A percentile compares a stretch with the other conserved stretches of the same genome.
phyloP scores from a whole-genome alignment of 2,329 filamentous ascomycete genomes.

The Huntiella savannae region DNA sequence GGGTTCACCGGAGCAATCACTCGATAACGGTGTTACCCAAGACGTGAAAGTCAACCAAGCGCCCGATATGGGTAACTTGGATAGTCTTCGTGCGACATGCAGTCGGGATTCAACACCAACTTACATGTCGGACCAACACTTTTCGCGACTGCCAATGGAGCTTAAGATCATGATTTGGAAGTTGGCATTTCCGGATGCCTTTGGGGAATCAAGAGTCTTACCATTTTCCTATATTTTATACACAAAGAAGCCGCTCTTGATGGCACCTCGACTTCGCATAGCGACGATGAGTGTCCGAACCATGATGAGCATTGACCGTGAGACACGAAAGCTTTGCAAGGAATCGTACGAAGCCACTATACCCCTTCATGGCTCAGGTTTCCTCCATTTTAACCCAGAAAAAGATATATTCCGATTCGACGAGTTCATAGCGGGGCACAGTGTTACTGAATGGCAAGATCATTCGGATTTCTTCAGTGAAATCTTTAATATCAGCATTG shows the following conservation, averaged over 20 bases:
- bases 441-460: background rate
- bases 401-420: slow-evolving; percentile 3
- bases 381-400: slow-evolving; percentile 3
- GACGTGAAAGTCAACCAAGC: background rate
- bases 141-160: slow-evolving; percentile 1
- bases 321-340: slow-evolving; percentile 3
- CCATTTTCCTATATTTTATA: background rate
- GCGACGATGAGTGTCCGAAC: slow-evolving; percentile 2
- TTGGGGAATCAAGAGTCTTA: slow-evolving; percentile 1
- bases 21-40: background rate
- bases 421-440: background rate
- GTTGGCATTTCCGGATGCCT: slow-evolving; percentile 5
- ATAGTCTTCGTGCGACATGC: slow-evolving; percentile 2
- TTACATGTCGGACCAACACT: background rate
- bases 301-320: slow-evolving; percentile 8
- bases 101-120: background rate
- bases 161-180: slow-evolving; percentile 3
- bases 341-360: slow-evolving; percentile 2
- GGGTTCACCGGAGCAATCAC: background rate
- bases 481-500: slow-evolving; percentile 8
- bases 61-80: background rate
- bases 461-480: background rate
- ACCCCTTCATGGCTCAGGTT: background rate
- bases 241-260: background rate
- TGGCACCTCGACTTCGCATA: background rate